Evolutionary conservation across 257 asterid species (phyloP), one percentile per base, ranked within the genome.

Genomic region (Petrea volubilis): DNA sequence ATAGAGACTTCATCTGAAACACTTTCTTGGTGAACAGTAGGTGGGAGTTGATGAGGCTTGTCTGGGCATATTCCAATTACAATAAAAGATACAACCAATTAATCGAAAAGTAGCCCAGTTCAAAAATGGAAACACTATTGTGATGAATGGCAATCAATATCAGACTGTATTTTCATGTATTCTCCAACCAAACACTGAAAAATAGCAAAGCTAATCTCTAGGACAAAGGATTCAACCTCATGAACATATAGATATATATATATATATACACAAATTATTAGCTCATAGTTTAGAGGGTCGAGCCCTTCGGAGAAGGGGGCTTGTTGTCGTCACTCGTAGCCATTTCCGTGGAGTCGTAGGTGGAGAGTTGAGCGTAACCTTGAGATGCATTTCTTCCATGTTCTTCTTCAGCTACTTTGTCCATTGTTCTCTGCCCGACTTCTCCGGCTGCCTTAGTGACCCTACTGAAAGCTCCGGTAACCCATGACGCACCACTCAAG

Each of bases 401-500:
- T 64, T 82, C 83, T 73, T 81, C 93, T 76, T 83, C 87, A 20
- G 80, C 78, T 70, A 84, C 73, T 70, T 87, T 84, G 62, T 81
- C 90, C 84, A 73, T 63, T 7, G 94, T 78, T 77, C 81, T 87
- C 86, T 83, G 91, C 67, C 89, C 84, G 41, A 85, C 87, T 65
- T 85, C 94, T 29, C 75, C 93, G 10, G 90, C 90, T 55, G 88
- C 85, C 74, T 82, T 85, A 17, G 79, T 69, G 36, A 85, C 95
- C 79, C 75, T 67, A 66, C 68, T 83, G 68, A 82, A 82, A 73
- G 91, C 90, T 14, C 90, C 95, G 15, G 91, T 80, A 27, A 85
- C 85, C 95, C 95, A 88, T 7, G 91, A 43, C 1, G 89, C 76
- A 9, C 91, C 95, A 14, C 90, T 88, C 60, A 88, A 50, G 24